These are phyloP conservation scores for Backusella psychrophila DNA, from an alignment of 192 early-diverging fungal genomes.

Conservation along the genomic window DNA sequence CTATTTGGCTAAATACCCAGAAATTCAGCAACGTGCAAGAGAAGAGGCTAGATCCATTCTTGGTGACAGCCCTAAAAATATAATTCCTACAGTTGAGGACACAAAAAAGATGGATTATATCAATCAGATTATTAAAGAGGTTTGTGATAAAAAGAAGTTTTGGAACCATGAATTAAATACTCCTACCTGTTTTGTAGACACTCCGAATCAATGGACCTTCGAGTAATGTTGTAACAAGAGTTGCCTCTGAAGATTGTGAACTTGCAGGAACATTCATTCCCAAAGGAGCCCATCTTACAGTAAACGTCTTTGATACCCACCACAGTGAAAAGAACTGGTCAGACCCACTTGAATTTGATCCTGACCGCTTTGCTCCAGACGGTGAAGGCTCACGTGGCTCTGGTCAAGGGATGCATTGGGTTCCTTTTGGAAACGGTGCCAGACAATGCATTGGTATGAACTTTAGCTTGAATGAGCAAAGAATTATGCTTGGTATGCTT, in stretches of 20 bases:
- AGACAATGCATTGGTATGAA: constrained; percentile 62
- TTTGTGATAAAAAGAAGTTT: no score
- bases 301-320: constrained; percentile 16
- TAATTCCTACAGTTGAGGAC: background rate
- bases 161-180: no score
- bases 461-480: constrained; percentile 57
- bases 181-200: background rate
- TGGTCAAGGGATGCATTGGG: constrained; percentile 38
- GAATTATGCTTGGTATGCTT: constrained; percentile 48
- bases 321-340: constrained; percentile 13
- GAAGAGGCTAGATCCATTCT: constrained; percentile 14
- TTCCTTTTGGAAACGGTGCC: constrained; percentile 53
- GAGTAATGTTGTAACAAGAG: background rate
- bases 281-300: constrained; percentile 4
- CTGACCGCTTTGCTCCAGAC: constrained; percentile 14
- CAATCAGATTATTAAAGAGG: constrained; percentile 18
- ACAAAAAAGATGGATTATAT: constrained; percentile 17
- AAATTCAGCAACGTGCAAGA: constrained; percentile 19
- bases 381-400: background rate
- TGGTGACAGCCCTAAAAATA: background rate
- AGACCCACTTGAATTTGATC: constrained; percentile 18
- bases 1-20: constrained; percentile 41
- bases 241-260: background rate
- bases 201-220: background rate
- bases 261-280: constrained; percentile 14